Conservation (phyloP, 306 rosid genomes). For the Lupinus albus region DNA sequence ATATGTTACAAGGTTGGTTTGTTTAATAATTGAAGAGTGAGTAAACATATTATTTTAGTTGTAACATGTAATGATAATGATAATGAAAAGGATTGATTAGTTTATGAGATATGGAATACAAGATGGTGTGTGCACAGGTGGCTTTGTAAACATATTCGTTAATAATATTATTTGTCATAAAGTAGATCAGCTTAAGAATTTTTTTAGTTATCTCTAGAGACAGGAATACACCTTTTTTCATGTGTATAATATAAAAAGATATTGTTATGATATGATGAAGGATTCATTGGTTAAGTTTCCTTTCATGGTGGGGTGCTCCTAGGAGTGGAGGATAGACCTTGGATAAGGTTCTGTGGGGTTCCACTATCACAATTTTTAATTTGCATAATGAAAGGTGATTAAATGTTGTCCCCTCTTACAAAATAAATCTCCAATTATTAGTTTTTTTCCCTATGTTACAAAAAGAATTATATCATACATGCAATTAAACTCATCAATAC, state of each 20-base stretch:
- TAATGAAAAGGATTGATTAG: constrained; percentile 34
- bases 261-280: constrained; percentile 33
- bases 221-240: constrained; percentile 16
- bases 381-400: not conserved
- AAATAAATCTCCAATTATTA: not conserved
- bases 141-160: constrained; percentile 45
- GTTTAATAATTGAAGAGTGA: constrained; percentile 30
- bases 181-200: constrained; percentile 15
- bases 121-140: constrained; percentile 43
- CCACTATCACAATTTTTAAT: constrained; percentile 46
- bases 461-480: too few species aligned
- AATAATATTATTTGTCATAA: constrained; percentile 38
- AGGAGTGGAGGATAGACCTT: constrained; percentile 58
- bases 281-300: constrained; percentile 38
- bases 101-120: constrained; percentile 16
- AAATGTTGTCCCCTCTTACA: not conserved
- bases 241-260: constrained; percentile 29
- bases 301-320: constrained; percentile 57
- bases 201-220: constrained; percentile 36
- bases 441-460: not conserved
- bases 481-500: too few species aligned
- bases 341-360: constrained; percentile 79
- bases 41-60: constrained; percentile 10
- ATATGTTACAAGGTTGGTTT: not conserved
- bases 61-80: constrained; percentile 34